Percentiles rank a stretch among this genome's conserved stretches.
Evolutionary conservation across 352 stramenopile species (phyloP).

Genomic region (Globisporangium barbulae): DNA sequence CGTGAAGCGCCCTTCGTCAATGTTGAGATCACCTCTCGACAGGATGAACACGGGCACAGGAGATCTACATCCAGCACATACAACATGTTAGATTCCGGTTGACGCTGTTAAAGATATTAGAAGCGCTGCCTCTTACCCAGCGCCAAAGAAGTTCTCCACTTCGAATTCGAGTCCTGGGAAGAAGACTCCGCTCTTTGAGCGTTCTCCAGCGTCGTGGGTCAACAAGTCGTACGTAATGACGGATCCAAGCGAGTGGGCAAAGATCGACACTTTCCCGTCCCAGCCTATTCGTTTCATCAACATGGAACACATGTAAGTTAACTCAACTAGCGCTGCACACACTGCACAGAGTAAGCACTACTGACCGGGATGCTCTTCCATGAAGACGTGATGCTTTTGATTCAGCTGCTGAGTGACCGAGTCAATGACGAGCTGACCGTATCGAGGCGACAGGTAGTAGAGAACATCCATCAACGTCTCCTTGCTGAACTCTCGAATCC

Average conservation of each 20-base stretch:
- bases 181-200: conserved; percentile 60
- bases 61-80: conserved; percentile 34
- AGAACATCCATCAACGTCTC: conserved; percentile 94
- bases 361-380: conserved; percentile 75
- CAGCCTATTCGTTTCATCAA: conserved; percentile 36
- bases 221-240: conserved; percentile 93
- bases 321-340: not conserved
- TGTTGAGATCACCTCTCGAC: conserved; percentile 72
- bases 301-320: not conserved
- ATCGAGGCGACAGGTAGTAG: conserved; percentile 90
- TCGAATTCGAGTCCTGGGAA: conserved; percentile 83
- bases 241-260: conserved; percentile 87
- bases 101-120: not conserved
- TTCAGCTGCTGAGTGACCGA: conserved; percentile 87
- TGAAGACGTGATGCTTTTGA: conserved; percentile 90
- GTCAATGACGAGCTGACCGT: conserved; percentile 90
- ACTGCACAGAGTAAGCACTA: not conserved
- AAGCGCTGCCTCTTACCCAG: conserved; percentile 43
- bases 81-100: not conserved
- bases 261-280: conserved; percentile 88
- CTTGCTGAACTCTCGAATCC: conserved; percentile 92
- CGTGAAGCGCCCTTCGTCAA: conserved; percentile 71
- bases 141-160: conserved; percentile 85
- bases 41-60: conserved; percentile 84
- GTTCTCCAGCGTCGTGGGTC: conserved; percentile 63